Percentiles rank a stretch among this genome's conserved stretches.
These are phyloP conservation scores for Picochlorum sp. DNA, from an alignment of 139 green algal species.

Conservation along the genomic window DNA sequence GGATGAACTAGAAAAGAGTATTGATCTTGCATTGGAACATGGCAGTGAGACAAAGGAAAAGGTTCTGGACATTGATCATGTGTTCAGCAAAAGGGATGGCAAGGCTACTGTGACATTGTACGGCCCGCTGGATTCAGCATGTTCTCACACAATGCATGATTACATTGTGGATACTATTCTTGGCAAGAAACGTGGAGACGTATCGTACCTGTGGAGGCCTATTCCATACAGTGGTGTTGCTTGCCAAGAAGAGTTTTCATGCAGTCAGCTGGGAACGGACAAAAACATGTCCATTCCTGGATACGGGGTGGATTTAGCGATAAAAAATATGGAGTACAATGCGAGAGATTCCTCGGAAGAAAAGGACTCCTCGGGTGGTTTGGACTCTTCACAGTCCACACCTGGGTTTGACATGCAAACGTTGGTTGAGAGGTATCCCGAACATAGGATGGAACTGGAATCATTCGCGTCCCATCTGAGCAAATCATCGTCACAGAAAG, in stretches of 20 bases:
- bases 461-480: constrained; percentile 67
- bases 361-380: not conserved
- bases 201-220: too few relatives aligned
- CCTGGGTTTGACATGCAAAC: constrained; percentile 65
- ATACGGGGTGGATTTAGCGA: constrained; percentile 85
- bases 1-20: too few relatives aligned
- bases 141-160: constrained; percentile 47
- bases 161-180: constrained; percentile 19
- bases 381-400: constrained; percentile 31
- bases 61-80: constrained; percentile 1
- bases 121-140: constrained; percentile 44
- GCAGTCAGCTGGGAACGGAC: constrained; percentile 18
- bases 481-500: constrained; percentile 31
- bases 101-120: constrained; percentile 45
- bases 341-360: constrained; percentile 72
- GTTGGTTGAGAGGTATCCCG: constrained; percentile 46
- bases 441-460: constrained; percentile 57
- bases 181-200: too few relatives aligned
- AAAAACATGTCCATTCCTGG: constrained; percentile 50
- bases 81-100: not conserved
- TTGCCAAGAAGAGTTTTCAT: constrained; percentile 3
- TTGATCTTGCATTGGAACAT: not conserved
- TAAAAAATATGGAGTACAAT: constrained; percentile 99
- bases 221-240: too few relatives aligned
- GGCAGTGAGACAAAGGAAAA: not conserved